Evolutionary conservation across 352 stramenopile species (phyloP), one percentile per base, ranked within the genome.

Genomic region (Phytopythium aichiense): DNA sequence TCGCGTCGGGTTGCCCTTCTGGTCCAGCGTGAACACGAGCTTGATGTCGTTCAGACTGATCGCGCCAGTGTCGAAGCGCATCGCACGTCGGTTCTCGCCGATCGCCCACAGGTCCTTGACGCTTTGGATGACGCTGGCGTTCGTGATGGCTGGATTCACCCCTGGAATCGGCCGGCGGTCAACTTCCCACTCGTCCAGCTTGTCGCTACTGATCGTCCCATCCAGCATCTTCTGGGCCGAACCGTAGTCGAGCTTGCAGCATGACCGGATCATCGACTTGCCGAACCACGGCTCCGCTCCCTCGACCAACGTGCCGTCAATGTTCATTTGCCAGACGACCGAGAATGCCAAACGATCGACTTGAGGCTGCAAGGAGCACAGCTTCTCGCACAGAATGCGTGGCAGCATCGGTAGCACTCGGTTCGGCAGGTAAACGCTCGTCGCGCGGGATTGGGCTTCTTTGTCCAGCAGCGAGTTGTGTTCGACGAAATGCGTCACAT

Each of bases 141-240:
- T 76, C 7, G 73, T 87, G 59, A 89, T 87, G 22, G 56, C 59
- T 0, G 70, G 40, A 52, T 87, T 89, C 18, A 71, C 77, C 23
- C 65, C 68, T 0, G 51, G 56, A 37, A 82, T 80, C 11, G 76
- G 81, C 33, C 78, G 79, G 2, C 78, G 72, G 18, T 73, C 71
- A 42, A 63, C 62, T 64, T 89, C 76, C 83, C 83, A 89, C 42
- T 92, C 80, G 45, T 96, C 79, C 16, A 94, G 66, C 30, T 86
- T 84, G 16, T 85, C 78, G 23, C 46, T 71, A 2, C 65, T 85
- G 45, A 98, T 91, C 20, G 83, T 79, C 9, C 85, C 83, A 49
- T 99, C 94, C 40, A 99, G 94, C 73, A 99, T 98, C 53, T 91
- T 90, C 73, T 99, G 97, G 2, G 97, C 97, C 0, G 94, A 98